Evolutionary conservation across 176 grass and related monocot genomes (phyloP).

Genomic region (Lolium perenne): DNA sequence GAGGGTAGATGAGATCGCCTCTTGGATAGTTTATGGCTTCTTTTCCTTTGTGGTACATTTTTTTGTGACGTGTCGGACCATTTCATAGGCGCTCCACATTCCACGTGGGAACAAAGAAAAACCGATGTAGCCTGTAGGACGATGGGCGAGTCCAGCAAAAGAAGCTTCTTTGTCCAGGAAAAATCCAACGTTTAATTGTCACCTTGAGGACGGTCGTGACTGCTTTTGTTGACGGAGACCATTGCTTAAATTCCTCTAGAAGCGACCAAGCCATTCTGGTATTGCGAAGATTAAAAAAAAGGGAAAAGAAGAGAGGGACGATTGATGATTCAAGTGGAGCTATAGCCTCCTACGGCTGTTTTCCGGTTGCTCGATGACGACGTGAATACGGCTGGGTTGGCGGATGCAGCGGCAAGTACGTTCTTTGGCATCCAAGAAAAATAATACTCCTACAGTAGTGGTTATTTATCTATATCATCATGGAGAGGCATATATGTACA

Average conservation of each 20-base stretch:
- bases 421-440: background rate
- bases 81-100: background rate
- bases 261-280: background rate
- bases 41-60: background rate
- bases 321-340: background rate
- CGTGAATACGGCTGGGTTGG: background rate
- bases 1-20: too few species aligned
- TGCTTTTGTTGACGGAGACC: constrained; percentile 31
- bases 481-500: background rate
- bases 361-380: background rate
- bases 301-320: background rate
- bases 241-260: background rate
- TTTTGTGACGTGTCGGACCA: background rate
- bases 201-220: background rate
- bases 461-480: background rate
- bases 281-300: background rate
- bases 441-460: background rate
- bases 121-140: background rate
- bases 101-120: background rate
- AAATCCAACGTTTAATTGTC: background rate
- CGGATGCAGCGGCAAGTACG: background rate
- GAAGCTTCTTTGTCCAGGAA: background rate
- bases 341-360: background rate
- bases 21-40: too few species aligned
- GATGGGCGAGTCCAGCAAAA: background rate